Conservation (phyloP, 1,139 yeast genomes). For the Suhomyces chickasaworum region DNA sequence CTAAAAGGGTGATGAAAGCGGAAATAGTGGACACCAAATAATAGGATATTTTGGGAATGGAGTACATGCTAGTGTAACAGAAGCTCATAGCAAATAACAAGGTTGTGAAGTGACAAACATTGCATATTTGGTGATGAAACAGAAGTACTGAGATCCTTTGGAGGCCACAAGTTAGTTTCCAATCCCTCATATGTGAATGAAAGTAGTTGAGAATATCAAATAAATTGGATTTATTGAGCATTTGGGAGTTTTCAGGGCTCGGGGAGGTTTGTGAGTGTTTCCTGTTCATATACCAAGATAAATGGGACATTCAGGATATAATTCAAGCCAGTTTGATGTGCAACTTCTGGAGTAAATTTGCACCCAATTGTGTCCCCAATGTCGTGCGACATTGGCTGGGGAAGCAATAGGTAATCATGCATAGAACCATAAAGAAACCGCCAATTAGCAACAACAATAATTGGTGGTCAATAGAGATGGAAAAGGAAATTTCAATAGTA, state of each 20-base stretch:
- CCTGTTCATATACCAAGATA: no score
- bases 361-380: conserved; percentile 8
- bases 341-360: not conserved
- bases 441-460: not conserved
- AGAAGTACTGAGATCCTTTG: not conserved
- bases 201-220: no score
- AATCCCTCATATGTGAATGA: no score
- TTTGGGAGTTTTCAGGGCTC: no score
- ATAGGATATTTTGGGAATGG: not conserved
- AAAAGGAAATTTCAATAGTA: not conserved
- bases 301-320: no score
- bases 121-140: not conserved
- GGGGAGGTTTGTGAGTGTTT: no score
- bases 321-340: no score
- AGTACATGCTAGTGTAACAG: not conserved
- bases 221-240: no score
- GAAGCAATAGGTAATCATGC: not conserved
- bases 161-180: no score
- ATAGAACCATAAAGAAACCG: not conserved
- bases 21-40: not conserved
- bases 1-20: not conserved
- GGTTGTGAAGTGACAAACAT: not conserved
- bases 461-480: no score
- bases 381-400: conserved; percentile 1
- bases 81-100: not conserved